phyloP scores from a whole-genome alignment of 768 basidiomycete species.

The Hemileccinum rubropunctum region DNA sequence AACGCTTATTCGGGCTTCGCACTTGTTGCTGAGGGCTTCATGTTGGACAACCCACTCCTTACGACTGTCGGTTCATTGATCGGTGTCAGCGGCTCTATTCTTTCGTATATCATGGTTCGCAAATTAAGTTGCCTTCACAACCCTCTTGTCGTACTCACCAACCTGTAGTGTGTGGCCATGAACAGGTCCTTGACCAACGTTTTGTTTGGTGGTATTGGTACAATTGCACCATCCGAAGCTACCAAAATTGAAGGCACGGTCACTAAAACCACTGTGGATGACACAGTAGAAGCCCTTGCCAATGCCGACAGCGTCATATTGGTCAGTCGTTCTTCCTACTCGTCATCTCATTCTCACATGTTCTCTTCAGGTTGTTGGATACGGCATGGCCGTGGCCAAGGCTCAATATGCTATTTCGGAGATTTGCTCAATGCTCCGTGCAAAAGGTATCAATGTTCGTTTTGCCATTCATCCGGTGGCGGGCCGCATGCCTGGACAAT shows the following conservation, averaged over 20 bases:
- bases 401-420: slow-evolving; percentile 80
- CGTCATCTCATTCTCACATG: slow-evolving; percentile 4
- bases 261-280: slow-evolving; percentile 75
- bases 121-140: background rate
- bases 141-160: slow-evolving; percentile 5
- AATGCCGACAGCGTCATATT: slow-evolving; percentile 85
- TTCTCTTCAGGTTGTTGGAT: slow-evolving; percentile 63
- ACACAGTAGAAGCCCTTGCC: slow-evolving; percentile 71
- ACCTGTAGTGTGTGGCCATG: slow-evolving; percentile 81
- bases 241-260: slow-evolving; percentile 84
- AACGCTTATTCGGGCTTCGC: slow-evolving; percentile 93
- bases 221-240: slow-evolving; percentile 50
- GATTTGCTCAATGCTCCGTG: slow-evolving; percentile 67
- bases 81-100: slow-evolving; percentile 86
- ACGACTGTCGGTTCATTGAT: slow-evolving; percentile 85
- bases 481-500: slow-evolving; percentile 91
- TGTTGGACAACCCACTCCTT: slow-evolving; percentile 83
- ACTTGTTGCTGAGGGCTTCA: slow-evolving; percentile 89
- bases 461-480: slow-evolving; percentile 91
- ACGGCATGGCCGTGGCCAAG: slow-evolving; percentile 92
- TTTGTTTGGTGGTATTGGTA: slow-evolving; percentile 80
- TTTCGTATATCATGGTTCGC: slow-evolving; percentile 89
- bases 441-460: slow-evolving; percentile 76
- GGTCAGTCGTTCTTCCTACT: slow-evolving; percentile 33
- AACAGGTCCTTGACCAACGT: slow-evolving; percentile 85